Evolutionary conservation across 441 rosid species (phyloP), one percentile per base, ranked within the genome.

Genomic region (Pelargonium australe): DNA sequence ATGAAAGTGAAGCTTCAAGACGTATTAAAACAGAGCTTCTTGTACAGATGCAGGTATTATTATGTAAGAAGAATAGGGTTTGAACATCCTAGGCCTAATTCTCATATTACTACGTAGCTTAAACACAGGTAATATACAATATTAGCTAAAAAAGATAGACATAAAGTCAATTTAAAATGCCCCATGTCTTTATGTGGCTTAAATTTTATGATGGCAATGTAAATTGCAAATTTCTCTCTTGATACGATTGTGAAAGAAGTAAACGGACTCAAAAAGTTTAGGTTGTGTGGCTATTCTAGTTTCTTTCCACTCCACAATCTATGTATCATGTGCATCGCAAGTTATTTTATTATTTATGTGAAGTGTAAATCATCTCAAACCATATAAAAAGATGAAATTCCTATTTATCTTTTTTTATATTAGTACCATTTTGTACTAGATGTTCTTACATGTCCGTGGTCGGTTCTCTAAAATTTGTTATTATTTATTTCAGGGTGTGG

Each of bases 21-120:
- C 57, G 57, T 49, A 49, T 49, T 13, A 49, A 49, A 49, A 49
- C 57, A 49, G 57, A 49, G 57, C 57, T 49, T 49, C 57, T 49
- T 49, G 57, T 49, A 49, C 57, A 49, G 57, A 49, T 49, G 57
- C 57, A 49, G 57, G 57, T 49, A 49, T 49, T 49, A 49, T 1
- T 49, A 49, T 13, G 14, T 13, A 2, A 14, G 51, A 9, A 13
- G 13, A 45, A 45, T 10, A 0, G 51, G 13, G 13, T 45, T 45
- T 13, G 6, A 11, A 49, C 57, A 49, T 49, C 57, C 57, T 13
- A 49, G 57, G 5, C 57, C 57, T 13, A 10, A 49, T 49, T 49
- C 13, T 49, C 17, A n/a, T 49, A 5, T 49, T 6, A 49, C 57
- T 13, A 49, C 13, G 4, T 49, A 11, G 57, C 57, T 12, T 49